Evolutionary conservation across 2,329 filamentous ascomycete genomes (phyloP), one percentile per base, ranked within the genome.

Genomic region (Cytospora schulzeri): DNA sequence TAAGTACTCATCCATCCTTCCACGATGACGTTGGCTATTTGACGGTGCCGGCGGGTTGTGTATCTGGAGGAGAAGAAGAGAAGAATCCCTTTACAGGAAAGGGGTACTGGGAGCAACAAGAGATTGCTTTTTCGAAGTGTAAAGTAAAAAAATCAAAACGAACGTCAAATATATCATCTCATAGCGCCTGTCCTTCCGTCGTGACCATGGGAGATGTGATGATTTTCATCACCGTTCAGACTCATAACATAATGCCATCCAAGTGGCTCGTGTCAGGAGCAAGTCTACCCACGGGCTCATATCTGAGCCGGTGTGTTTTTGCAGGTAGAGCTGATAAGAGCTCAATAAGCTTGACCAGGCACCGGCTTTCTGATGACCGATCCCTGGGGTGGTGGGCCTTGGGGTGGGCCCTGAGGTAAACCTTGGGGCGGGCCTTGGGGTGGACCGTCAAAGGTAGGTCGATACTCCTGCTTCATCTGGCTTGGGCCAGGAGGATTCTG

Each of bases 331-430:
- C 28, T n/a, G 26, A 8, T 45, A 45, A 17, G 57, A 6, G 29
- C 57, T 68, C 70, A 84, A 63, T 80, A 81, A 4, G 83, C 82
- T 73, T 85, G 83, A 41, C 83, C 83, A 7, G 84, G 83, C 50
- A 87, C 80, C 29, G 85, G 83, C 73, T 87, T 87, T 62, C 84
- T 80, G 69, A 75, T 78, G 65, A 85, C 77, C 29, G 80, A 76
- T 50, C 77, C 79, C 33, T 78, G 73, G 48, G 76, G 73, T 62
- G 75, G 76, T 9, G 45, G 19, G 41, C 17, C 17, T 45, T 45
- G 41, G 7, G 76, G 73, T 63, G 75, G 76, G n/a, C 60, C 63
- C 4, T 60, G 50, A 5, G 58, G 58, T 12, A 35, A 11, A 31
- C 58, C 35, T 57, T 62, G 60, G 7, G 60, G 29, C 31, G 41